Conservation (phyloP, 805 yeast genomes). For the Kuraishia cidri region DNA sequence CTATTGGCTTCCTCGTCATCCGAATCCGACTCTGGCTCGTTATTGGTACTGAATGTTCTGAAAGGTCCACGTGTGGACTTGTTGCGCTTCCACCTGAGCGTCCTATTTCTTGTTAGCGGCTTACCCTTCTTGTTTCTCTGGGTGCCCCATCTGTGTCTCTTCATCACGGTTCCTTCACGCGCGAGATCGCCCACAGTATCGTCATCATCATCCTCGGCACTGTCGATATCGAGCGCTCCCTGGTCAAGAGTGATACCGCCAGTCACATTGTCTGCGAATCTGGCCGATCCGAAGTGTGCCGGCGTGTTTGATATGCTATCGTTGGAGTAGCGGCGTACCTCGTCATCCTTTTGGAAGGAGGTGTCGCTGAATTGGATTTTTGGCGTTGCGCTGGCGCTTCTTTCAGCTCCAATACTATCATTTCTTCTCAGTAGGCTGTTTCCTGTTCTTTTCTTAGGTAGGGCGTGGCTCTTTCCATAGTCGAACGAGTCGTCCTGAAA, state of each 20-base stretch:
- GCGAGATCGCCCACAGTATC: constrained; percentile 14
- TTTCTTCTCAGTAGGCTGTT: neutral
- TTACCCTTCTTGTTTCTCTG: constrained; percentile 67
- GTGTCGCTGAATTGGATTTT: constrained; percentile 1
- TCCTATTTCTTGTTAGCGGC: constrained; percentile 53
- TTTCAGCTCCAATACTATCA: neutral
- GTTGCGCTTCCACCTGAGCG: constrained; percentile 25
- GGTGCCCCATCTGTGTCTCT: constrained; percentile 87
- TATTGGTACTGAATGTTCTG: constrained; percentile 9
- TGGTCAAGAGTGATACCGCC: neutral
- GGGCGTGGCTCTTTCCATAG: neutral
- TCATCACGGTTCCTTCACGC: constrained; percentile 45
- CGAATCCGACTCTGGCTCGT: constrained; percentile 7
- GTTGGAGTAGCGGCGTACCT: neutral
- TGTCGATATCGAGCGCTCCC: neutral
- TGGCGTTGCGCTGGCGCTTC: neutral
- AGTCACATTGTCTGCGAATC: neutral
- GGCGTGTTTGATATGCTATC: constrained; percentile 1
- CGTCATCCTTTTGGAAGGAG: constrained; percentile 1
- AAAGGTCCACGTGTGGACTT: constrained; percentile 8
- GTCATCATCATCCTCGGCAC: constrained; percentile 7
- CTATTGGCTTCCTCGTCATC: constrained; percentile 7
- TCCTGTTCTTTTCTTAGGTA: neutral
- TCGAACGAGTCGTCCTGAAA: neutral
- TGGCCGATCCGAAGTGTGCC: neutral